A percentile compares a stretch with the other conserved stretches of the same genome.
Evolutionary conservation across 805 yeast genomes (phyloP).

Genomic region (Novakomyces olei): DNA sequence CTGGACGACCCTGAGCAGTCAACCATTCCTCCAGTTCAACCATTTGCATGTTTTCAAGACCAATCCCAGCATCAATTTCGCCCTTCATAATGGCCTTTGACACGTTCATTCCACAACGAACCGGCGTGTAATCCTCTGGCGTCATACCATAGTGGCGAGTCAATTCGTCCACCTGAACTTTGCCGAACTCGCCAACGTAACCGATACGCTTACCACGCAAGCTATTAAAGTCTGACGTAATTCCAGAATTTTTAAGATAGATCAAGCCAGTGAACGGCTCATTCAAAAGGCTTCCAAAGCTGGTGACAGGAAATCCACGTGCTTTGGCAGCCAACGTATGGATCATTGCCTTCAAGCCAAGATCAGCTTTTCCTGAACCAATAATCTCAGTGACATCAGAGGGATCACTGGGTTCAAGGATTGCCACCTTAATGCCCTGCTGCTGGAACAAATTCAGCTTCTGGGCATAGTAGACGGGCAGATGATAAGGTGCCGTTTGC

Average conservation of each 20-base stretch:
- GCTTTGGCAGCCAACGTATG: slow-evolving; percentile 40
- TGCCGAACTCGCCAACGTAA: slow-evolving; percentile 38
- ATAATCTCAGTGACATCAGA: slow-evolving; percentile 35
- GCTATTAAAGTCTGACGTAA: slow-evolving; percentile 28
- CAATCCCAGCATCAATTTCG: slow-evolving; percentile 34
- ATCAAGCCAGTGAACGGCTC: slow-evolving; percentile 37
- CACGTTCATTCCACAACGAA: slow-evolving; percentile 38
- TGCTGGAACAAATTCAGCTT: slow-evolving; percentile 29
- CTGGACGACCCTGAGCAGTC: slow-evolving; percentile 22
- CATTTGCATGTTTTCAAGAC: slow-evolving; percentile 37
- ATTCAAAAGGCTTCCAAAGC: slow-evolving; percentile 32
- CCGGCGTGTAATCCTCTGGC: slow-evolving; percentile 33
- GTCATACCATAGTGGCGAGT: slow-evolving; percentile 34
- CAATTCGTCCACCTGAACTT: slow-evolving; percentile 34
- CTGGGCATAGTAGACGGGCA: slow-evolving; percentile 30
- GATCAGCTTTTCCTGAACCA: slow-evolving; percentile 34
- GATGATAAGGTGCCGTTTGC: slow-evolving; percentile 32
- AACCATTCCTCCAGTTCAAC: slow-evolving; percentile 33
- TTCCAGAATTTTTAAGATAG: slow-evolving; percentile 29
- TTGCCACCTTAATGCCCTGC: slow-evolving; percentile 28
- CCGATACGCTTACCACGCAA: slow-evolving; percentile 33
- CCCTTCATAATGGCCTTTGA: slow-evolving; percentile 34
- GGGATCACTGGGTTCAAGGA: slow-evolving; percentile 34
- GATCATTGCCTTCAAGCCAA: slow-evolving; percentile 40
- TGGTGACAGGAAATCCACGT: slow-evolving; percentile 34